Percentiles rank a stretch among this genome's conserved stretches.
Evolutionary conservation across 257 asterid genomes (phyloP).

Genomic region (Nicotiana knightiana): DNA sequence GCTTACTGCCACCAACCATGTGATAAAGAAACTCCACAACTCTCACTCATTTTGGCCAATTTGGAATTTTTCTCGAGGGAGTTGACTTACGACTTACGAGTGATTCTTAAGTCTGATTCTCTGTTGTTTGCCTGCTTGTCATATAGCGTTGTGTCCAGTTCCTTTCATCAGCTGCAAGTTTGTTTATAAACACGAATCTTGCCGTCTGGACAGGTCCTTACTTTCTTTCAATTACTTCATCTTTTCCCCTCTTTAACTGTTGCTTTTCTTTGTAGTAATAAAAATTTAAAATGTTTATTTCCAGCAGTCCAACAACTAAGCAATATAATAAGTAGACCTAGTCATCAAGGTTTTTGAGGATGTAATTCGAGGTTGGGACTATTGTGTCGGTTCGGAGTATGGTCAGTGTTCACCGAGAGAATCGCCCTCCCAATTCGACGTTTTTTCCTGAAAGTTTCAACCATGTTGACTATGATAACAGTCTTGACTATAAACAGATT

Average conservation of each 20-base stretch:
- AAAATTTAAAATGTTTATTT: not conserved
- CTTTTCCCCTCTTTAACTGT: not conserved
- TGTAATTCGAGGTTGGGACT: too few relatives aligned
- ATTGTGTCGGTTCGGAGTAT: too few relatives aligned
- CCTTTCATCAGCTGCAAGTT: not conserved
- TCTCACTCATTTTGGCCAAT: not conserved
- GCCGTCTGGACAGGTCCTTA: not conserved
- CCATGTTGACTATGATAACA: too few relatives aligned
- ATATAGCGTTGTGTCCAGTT: not conserved
- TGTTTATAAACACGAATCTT: not conserved
- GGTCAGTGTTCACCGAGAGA: too few relatives aligned
- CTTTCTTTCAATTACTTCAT: not conserved
- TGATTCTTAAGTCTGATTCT: not conserved
- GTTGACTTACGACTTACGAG: not conserved
- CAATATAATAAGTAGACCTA: not conserved
- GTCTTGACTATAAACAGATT: too few relatives aligned
- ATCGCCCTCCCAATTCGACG: too few relatives aligned
- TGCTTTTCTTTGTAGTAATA: not conserved
- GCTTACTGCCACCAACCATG: not conserved
- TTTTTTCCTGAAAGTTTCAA: too few relatives aligned
- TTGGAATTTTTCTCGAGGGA: not conserved
- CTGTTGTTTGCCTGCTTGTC: not conserved
- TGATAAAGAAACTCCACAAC: not conserved
- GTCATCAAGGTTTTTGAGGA: not conserved
- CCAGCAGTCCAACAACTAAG: not conserved